Evolutionary conservation across 352 stramenopile species (phyloP).

Genomic region (Globisporangium heterothallicum): DNA sequence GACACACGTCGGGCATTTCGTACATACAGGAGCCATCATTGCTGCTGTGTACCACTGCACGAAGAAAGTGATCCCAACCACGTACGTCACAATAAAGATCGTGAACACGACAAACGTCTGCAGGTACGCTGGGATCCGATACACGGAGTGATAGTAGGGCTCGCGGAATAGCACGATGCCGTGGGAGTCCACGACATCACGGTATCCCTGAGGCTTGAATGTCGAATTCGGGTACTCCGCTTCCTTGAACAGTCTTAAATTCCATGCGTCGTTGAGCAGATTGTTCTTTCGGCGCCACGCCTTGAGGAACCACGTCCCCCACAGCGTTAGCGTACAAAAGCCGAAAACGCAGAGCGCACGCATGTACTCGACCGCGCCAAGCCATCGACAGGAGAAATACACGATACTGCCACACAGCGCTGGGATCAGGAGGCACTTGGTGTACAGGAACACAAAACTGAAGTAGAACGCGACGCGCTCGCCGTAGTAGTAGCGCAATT

Average conservation of each 20-base stretch:
- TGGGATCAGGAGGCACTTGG: conserved; percentile 66
- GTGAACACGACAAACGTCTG: conserved; percentile 78
- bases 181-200: conserved; percentile 69
- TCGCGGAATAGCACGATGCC: conserved; percentile 71
- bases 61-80: conserved; percentile 79
- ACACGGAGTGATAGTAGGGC: conserved; percentile 78
- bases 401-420: conserved; percentile 49
- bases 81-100: conserved; percentile 76
- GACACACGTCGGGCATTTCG: conserved; percentile 61
- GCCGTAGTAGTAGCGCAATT: conserved; percentile 82
- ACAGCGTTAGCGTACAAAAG: conserved; percentile 67
- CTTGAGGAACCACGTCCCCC: conserved; percentile 77
- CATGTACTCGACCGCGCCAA: conserved; percentile 75
- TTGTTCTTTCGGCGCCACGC: conserved; percentile 76
- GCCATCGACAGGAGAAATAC: conserved; percentile 68
- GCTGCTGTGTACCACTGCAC: conserved; percentile 84
- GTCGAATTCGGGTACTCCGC: conserved; percentile 78
- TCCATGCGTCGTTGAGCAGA: conserved; percentile 77
- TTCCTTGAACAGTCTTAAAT: conserved; percentile 81
- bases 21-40: conserved; percentile 82
- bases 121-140: conserved; percentile 71
- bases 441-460: conserved; percentile 83
- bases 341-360: conserved; percentile 73
- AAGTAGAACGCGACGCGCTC: conserved; percentile 85
- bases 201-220: conserved; percentile 71